Evolutionary conservation across 2,329 filamentous ascomycete genomes (phyloP), one percentile per base, ranked within the genome.

Genomic region (Mycosphaerella sp.): DNA sequence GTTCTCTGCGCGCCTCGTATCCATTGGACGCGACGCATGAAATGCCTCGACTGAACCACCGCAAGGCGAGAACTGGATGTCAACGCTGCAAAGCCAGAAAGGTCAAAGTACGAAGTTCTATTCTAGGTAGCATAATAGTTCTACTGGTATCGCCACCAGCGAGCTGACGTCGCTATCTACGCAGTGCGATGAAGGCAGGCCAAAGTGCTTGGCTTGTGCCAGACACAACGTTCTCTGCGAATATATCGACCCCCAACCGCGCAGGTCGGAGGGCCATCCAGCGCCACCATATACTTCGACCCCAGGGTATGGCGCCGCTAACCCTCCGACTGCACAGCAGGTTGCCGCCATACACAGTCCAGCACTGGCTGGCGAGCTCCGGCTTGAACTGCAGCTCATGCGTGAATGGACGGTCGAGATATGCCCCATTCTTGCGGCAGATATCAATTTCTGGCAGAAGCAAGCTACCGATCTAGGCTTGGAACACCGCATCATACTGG

Each of bases 391-490:
- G 10, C 54, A 50, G 10, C 55, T 64, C 18, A 64, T 63, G 58
- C 60, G 62, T 39, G 47, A 62, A 35, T 64, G 62, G 62, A 63
- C 58, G 13, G 52, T 59, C 4, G 57, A 59, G 25, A 58, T 57
- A 9, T 59, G 49, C 39, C 41, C 57, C 21, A 57, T 49, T 16
- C 59, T 64, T 41, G 58, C 60, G n/a, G 53, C 54, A 8, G 52
- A 54, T 6, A 41, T 54, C 36, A 57, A 62, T 8, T 64, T 61
- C 52, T 63, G 61, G 59, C 46, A 51, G 34, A 59, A 41, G 17
- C 56, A 62, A 37, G 61, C 57, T 4, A 61, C 62, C 7, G 46
- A 62, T 13, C 53, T 63, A 12, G 62, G 60, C 3, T 45, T 64
- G 18, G 50, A 63, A 37, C 48, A 56, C 30, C 57, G 61, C 32